Evolutionary conservation across 2,329 filamentous ascomycete genomes (phyloP).

Genomic region (Talaromyces sp.): DNA sequence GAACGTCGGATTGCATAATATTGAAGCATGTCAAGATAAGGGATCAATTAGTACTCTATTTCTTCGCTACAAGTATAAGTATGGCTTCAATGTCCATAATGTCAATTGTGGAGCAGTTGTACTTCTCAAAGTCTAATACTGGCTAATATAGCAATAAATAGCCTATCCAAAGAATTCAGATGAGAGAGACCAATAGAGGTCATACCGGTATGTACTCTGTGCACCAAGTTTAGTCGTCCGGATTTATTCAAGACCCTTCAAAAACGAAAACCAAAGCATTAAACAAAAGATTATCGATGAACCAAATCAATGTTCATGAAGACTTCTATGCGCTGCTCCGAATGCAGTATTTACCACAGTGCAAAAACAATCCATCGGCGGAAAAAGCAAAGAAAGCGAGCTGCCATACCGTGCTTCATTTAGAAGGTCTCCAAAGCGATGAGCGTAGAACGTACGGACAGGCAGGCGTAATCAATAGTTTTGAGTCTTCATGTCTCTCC

Average conservation of each 20-base stretch:
- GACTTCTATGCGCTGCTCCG: background rate
- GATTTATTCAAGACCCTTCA: background rate
- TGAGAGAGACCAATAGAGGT: no score
- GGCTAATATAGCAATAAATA: no score
- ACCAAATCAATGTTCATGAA: background rate
- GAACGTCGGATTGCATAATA: background rate
- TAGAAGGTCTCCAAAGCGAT: background rate
- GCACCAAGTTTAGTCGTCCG: background rate
- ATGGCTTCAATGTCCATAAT: no score
- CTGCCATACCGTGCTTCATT: background rate
- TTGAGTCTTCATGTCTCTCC: background rate
- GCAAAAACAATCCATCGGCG: background rate
- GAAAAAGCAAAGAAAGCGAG: background rate
- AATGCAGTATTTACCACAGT: background rate
- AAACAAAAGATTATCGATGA: background rate
- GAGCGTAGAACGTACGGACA: background rate
- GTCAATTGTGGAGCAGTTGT: no score
- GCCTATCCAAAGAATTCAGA: no score
- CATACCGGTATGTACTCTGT: no score
- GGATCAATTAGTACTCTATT: no score
- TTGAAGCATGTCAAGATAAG: no score
- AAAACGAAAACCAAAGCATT: no score
- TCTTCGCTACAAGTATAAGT: no score
- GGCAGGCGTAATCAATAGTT: background rate
- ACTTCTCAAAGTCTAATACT: no score